Evolutionary conservation across 2,329 filamentous ascomycete genomes (phyloP).

Genomic region (Aspergillus proliferans): DNA sequence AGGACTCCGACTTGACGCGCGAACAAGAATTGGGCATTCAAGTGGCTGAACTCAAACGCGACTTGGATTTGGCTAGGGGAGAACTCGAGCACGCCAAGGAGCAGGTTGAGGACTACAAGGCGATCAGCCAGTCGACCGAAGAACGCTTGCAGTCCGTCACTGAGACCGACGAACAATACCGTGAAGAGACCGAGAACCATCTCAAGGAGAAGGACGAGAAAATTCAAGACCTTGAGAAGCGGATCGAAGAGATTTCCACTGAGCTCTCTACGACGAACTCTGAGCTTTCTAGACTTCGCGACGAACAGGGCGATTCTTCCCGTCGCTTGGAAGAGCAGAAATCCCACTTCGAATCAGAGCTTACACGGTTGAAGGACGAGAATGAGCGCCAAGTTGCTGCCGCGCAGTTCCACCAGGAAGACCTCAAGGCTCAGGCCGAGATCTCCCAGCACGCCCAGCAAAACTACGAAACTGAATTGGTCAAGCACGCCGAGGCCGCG

Average conservation of each 20-base stretch:
- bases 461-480: constrained; percentile 87
- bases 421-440: constrained; percentile 85
- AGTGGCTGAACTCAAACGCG: constrained; percentile 77
- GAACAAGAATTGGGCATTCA: constrained; percentile 80
- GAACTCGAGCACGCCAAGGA: constrained; percentile 76
- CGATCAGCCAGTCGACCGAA: constrained; percentile 79
- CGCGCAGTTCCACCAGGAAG: constrained; percentile 78
- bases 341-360: constrained; percentile 67
- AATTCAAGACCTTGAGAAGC: constrained; percentile 74
- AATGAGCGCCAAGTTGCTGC: constrained; percentile 73
- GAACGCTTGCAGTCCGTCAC: constrained; percentile 76
- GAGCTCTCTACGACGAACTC: constrained; percentile 77
- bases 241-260: constrained; percentile 72
- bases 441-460: constrained; percentile 91
- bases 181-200: constrained; percentile 73
- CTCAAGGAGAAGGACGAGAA: constrained; percentile 71
- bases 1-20: constrained; percentile 54
- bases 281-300: constrained; percentile 73
- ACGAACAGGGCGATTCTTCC: constrained; percentile 69
- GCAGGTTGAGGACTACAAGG: constrained; percentile 80
- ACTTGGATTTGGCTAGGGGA: constrained; percentile 71
- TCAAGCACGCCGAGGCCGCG: constrained; percentile 94
- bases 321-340: constrained; percentile 77
- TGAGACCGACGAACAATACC: constrained; percentile 76
- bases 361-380: constrained; percentile 75